Evolutionary conservation across 23 red algal species (phyloP), one percentile per base, ranked within the genome.

Genomic region (Rhodosorus marinus): DNA sequence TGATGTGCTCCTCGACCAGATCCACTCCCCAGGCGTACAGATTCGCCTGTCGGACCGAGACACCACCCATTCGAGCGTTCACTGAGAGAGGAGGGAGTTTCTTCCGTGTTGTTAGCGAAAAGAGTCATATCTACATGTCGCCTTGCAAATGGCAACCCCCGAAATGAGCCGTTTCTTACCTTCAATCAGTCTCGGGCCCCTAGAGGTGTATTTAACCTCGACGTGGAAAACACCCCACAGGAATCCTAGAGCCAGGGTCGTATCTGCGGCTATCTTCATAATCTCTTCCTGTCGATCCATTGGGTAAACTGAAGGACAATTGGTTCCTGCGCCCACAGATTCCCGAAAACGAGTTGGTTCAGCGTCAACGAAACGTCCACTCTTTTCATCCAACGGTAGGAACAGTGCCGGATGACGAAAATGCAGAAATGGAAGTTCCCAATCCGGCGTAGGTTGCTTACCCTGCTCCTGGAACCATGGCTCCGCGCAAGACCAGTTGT

Each of bases 41-140:
- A 41, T 98, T 85, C 6, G 67, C 64, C 53, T 98, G 79, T 15
- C 58, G 55, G 17, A 98, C 79, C 20, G 75, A 79, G 30, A 81
- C 78, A 21, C 90, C 90, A 31, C 90, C 90, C 90, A 98, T 98
- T 4, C 90, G 73, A 20, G 78, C 90, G 47, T 98, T 98, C 42
- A 98, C 79, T n/a, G n/a, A n/a, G n/a, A n/a, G n/a, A n/a, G n/a
- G n/a, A n/a, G n/a, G n/a, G n/a, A n/a, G n/a, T n/a, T n/a, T n/a
- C n/a, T n/a, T n/a, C n/a, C n/a, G n/a, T n/a, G n/a, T n/a, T n/a
- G n/a, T n/a, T n/a, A n/a, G n/a, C n/a, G n/a, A n/a, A n/a, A n/a
- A n/a, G n/a, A n/a, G n/a, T n/a, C n/a, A n/a, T n/a, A n/a, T n/a
- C n/a, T n/a, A n/a, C n/a, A n/a, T n/a, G n/a, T n/a, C n/a, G n/a